Base-by-base conservation (phyloP, 352 stramenopile genomes). In the Peronospora tabacina region DNA sequence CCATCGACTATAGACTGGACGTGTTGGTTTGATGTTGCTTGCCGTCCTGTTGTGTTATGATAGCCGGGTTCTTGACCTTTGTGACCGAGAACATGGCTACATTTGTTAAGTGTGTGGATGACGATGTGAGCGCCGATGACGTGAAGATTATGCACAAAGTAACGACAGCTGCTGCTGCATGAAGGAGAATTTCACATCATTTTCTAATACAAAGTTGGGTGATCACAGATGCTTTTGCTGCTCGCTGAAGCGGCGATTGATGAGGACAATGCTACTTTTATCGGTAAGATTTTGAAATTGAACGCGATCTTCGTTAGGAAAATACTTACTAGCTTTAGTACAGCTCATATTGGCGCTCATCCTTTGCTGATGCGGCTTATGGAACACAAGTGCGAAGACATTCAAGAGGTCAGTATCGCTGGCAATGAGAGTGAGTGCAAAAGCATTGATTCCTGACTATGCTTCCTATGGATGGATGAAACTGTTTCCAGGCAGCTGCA, bases 241-340 rank as follows among this genome's bases (percentile, higher is more conserved):
- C 66, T 90, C 7, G 70, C 82, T 6, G 61, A 74, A 29, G 71
- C 66, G 9, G 53, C 87, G n/a, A 53, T 70, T 10, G 78, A 92
- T 58, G 78, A 90, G 63, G 78, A 92, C 66, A 90, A 92, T 55
- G 72, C 79, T 26, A 87, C 73, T 6, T 88, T 83, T 39, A 66
- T 79, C 19, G 78, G 78, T 89, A 37, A 50, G 71, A 55, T 36
- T 3, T 20, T n/a, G 26, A 46, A 22, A 44, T 24, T 13, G 19
- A 5, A 36, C 15, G n/a, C 7, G 28, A 8, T 5, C 38, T 5
- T 22, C 24, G 26, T 28, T 5, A 16, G 30, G 30, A 1, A 15
- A 36, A 36, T 36, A 30, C n/a, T 22, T 43, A 9, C 41, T 15
- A 33, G 2, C 24, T 34, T 28, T 44, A 11, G 52, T 56, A 19